A percentile compares a stretch with the other conserved stretches of the same genome.
phyloP scores from a whole-genome alignment of 371 early-diverging fungal genomes.

The Vittaforma corneae region DNA sequence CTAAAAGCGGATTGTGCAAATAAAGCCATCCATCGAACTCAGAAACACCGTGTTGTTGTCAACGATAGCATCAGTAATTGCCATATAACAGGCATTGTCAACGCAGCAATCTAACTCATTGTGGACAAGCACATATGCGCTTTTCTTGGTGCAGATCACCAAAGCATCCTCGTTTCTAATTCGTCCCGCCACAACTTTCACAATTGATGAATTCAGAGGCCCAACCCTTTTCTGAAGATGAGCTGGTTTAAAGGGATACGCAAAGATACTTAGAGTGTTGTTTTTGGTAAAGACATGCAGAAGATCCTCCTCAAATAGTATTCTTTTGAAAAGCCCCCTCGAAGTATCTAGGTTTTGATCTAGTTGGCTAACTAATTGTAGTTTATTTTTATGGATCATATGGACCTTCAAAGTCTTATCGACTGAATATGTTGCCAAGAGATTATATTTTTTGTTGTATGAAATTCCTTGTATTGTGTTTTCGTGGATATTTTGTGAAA shows the following conservation, averaged over 20 bases:
- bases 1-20: constrained; percentile 27
- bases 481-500: constrained; percentile 1
- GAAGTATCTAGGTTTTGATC: constrained; percentile 3
- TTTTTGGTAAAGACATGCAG: constrained; percentile 7
- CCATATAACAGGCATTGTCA: constrained; percentile 48
- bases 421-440: constrained; percentile 22
- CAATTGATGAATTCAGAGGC: constrained; percentile 46
- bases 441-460: constrained; percentile 1
- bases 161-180: constrained; percentile 10
- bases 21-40: constrained; percentile 47
- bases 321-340: constrained; percentile 13
- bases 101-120: constrained; percentile 28
- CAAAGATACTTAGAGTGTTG: constrained; percentile 4
- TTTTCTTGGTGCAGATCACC: constrained; percentile 37
- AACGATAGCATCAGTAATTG: constrained; percentile 50
- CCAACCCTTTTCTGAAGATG: constrained; percentile 32
- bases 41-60: constrained; percentile 25
- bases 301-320: constrained; percentile 6
- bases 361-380: not conserved
- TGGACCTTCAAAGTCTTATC: constrained; percentile 25
- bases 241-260: constrained; percentile 33
- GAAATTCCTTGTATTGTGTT: constrained; percentile 26
- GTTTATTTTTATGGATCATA: not conserved
- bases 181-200: constrained; percentile 39
- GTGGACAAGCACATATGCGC: constrained; percentile 44